phyloP scores from a whole-genome alignment of 805 yeast species.

The Wickerhamiella slavikovae region DNA sequence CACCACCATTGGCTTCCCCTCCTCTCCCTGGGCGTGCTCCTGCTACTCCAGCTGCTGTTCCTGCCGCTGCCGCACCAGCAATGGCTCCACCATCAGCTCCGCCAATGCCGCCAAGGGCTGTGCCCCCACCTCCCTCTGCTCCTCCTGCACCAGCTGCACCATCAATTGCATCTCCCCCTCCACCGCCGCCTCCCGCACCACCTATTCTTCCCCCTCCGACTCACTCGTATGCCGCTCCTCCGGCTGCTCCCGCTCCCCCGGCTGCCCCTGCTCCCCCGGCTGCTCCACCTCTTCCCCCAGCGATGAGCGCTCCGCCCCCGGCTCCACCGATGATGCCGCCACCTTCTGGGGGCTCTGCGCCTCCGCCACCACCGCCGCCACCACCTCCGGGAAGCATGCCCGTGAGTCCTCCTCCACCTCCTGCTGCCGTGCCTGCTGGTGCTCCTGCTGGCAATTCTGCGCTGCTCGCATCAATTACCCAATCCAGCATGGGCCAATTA shows the following conservation, averaged over 20 bases:
- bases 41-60: slow-evolving; percentile 9
- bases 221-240: slow-evolving; percentile 7
- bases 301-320: slow-evolving; percentile 6
- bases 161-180: slow-evolving; percentile 9
- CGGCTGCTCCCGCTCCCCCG: slow-evolving; percentile 10
- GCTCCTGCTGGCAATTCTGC: slow-evolving; percentile 31
- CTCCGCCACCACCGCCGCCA: slow-evolving; percentile 20
- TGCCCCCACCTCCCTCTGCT: slow-evolving; percentile 10
- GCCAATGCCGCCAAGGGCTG: slow-evolving; percentile 13
- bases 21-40: slow-evolving; percentile 13
- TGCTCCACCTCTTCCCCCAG: slow-evolving; percentile 13
- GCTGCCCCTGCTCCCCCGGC: slow-evolving; percentile 15
- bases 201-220: slow-evolving; percentile 15
- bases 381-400: slow-evolving; percentile 13
- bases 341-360: slow-evolving; percentile 6
- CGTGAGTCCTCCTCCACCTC: no score
- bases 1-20: slow-evolving; percentile 22
- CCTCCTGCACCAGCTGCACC: slow-evolving; percentile 8
- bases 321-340: slow-evolving; percentile 25
- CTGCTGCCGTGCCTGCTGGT: slow-evolving; percentile 15
- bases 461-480: slow-evolving; percentile 65
- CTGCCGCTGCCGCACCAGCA: slow-evolving; percentile 13
- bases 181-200: slow-evolving; percentile 20
- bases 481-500: slow-evolving; percentile 51
- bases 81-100: slow-evolving; percentile 15